Conservation (phyloP, 2,329 filamentous ascomycete genomes). For the Phoma herbarum region DNA sequence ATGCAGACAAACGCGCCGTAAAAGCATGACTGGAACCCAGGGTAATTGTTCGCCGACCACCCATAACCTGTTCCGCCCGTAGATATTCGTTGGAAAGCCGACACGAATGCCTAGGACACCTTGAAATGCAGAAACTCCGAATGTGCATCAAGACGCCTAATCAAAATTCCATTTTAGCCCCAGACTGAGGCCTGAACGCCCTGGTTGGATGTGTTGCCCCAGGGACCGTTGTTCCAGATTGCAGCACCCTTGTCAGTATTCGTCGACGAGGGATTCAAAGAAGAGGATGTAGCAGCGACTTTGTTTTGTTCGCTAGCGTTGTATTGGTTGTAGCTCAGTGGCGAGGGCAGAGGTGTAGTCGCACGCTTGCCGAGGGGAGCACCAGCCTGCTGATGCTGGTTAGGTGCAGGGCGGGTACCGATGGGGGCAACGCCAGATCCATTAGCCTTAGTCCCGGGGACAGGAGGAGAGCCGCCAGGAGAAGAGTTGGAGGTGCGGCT, state of each 20-base stretch:
- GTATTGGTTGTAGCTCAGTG: conserved; percentile 72
- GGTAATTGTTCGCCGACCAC: conserved; percentile 46
- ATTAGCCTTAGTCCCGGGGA: conserved; percentile 66
- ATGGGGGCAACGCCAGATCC: conserved; percentile 84
- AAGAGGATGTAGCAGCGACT: conserved; percentile 59
- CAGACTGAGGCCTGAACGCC: conserved; percentile 93
- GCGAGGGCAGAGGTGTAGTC: conserved; percentile 91
- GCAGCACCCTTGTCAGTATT: conserved; percentile 55
- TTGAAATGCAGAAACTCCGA: conserved; percentile 55
- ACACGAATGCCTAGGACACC: conserved; percentile 53
- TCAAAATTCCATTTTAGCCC: conserved; percentile 68
- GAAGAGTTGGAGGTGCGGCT: conserved; percentile 87
- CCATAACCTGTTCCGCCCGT: conserved; percentile 46
- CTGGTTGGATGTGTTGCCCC: conserved; percentile 75
- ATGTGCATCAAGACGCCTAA: conserved; percentile 51
- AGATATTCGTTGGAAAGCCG: conserved; percentile 45
- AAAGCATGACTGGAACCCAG: conserved; percentile 43
- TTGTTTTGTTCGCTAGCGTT: conserved; percentile 64
- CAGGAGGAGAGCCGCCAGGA: conserved; percentile 81
- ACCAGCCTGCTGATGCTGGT: conserved; percentile 65
- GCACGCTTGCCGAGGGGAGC: conserved; percentile 78
- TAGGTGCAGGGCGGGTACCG: conserved; percentile 80
- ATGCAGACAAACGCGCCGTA: conserved; percentile 46
- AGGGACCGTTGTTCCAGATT: conserved; percentile 82
- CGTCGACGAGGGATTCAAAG: conserved; percentile 64